Percentiles rank a stretch among this genome's conserved stretches.
phyloP scores from a whole-genome alignment of 257 asterid species.

The Forsythia suspensa region DNA sequence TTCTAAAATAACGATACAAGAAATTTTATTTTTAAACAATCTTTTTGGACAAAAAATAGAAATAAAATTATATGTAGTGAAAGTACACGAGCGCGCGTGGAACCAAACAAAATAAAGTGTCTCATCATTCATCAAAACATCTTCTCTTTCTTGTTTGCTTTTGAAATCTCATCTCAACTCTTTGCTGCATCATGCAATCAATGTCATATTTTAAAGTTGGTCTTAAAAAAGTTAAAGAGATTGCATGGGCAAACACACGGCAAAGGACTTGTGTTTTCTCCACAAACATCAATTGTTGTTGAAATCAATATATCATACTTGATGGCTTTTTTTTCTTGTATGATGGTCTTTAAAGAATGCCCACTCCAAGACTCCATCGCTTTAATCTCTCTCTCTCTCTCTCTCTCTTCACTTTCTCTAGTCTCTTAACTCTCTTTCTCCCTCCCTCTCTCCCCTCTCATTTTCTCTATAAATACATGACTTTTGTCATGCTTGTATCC shows the following conservation, averaged over 20 bases:
- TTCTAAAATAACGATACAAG: no score
- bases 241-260: slow-evolving; percentile 39
- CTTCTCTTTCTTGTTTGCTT: slow-evolving; percentile 17
- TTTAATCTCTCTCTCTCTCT: slow-evolving; percentile 24
- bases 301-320: slow-evolving; percentile 24
- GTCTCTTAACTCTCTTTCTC: slow-evolving; percentile 12
- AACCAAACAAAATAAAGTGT: background rate
- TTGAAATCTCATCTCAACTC: background rate
- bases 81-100: no score
- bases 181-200: slow-evolving; percentile 17
- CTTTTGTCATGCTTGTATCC: slow-evolving; percentile 2
- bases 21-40: no score
- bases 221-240: slow-evolving; percentile 13
- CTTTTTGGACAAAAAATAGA: no score
- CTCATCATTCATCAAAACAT: slow-evolving; percentile 19
- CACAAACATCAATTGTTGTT: slow-evolving; percentile 16
- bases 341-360: slow-evolving; percentile 45
- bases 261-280: slow-evolving; percentile 18
- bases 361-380: slow-evolving; percentile 66
- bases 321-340: slow-evolving; percentile 32
- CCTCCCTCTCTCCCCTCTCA: slow-evolving; percentile 21
- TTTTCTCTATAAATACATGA: slow-evolving; percentile 39
- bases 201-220: background rate
- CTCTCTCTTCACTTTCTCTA: background rate
- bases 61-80: no score